Percentiles rank a stretch among this genome's conserved stretches.
Conservation (phyloP, 768 basidiomycete species). For the Sistotremastrum suecicum region DNA sequence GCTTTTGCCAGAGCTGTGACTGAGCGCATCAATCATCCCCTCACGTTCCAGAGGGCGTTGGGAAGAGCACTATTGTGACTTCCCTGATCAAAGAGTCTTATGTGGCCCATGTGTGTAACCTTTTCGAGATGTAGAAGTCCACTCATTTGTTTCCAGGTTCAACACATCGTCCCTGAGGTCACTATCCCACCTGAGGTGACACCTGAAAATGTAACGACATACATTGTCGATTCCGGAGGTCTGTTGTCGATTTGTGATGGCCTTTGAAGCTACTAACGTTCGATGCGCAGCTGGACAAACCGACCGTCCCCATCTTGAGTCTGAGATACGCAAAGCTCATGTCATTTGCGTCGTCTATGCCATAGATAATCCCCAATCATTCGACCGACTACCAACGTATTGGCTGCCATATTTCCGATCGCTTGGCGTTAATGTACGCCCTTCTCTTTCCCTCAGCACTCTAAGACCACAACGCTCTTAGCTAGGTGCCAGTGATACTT, state of each 20-base stretch:
- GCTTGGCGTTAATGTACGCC: slow-evolving; percentile 82
- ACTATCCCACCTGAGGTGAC: slow-evolving; percentile 97
- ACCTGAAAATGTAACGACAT: slow-evolving; percentile 94
- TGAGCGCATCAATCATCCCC: slow-evolving; percentile 2
- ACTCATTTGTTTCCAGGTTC: slow-evolving; percentile 42
- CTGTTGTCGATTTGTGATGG: slow-evolving; percentile 15
- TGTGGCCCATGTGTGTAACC: slow-evolving; percentile 60
- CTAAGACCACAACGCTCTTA: slow-evolving; percentile 2
- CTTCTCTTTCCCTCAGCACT: slow-evolving; percentile 1
- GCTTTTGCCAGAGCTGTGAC: slow-evolving; percentile 2
- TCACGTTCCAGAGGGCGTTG: slow-evolving; percentile 67
- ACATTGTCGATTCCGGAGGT: slow-evolving; percentile 97
- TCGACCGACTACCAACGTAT: slow-evolving; percentile 94
- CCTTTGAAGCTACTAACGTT: slow-evolving; percentile 2
- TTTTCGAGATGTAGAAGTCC: slow-evolving; percentile 1
- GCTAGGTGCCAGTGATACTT: slow-evolving; percentile 86
- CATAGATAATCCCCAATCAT: slow-evolving; percentile 91
- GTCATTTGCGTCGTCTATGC: slow-evolving; percentile 97
- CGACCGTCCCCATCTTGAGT: slow-evolving; percentile 79
- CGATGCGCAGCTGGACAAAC: slow-evolving; percentile 55
- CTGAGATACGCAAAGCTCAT: slow-evolving; percentile 93
- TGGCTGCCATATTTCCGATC: slow-evolving; percentile 95
- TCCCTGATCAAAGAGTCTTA: slow-evolving; percentile 94
- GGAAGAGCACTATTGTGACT: slow-evolving; percentile 95
- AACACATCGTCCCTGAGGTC: slow-evolving; percentile 90